Evolutionary conservation across 2,329 filamentous ascomycete species (phyloP).

Genomic region (Diaporthe vaccinii): DNA sequence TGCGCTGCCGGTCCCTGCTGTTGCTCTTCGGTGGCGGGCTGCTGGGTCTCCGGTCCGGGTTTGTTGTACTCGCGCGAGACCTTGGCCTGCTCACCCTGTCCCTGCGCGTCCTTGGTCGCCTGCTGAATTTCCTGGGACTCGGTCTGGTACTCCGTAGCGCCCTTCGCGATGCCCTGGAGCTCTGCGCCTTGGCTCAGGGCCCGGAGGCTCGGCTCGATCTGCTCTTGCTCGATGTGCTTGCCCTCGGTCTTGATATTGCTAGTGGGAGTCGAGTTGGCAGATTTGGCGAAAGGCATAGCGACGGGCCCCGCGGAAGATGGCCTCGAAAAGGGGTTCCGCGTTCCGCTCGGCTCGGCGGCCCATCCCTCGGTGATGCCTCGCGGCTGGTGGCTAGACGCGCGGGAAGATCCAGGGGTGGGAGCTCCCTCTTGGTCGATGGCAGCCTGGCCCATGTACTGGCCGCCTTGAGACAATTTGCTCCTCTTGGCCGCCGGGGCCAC

Average conservation of each 20-base stretch:
- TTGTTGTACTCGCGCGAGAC: too few species aligned
- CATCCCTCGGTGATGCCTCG: neutral
- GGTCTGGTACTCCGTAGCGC: neutral
- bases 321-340: constrained; percentile 11
- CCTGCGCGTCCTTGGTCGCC: neutral
- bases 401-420: neutral
- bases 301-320: neutral
- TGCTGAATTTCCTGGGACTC: neutral
- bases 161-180: neutral
- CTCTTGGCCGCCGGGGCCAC: neutral
- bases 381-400: neutral
- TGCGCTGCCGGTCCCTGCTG: neutral
- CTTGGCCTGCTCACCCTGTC: neutral
- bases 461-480: neutral
- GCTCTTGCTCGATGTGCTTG: neutral
- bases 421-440: neutral
- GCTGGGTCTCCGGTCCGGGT: neutral
- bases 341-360: neutral
- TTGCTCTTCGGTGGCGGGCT: neutral
- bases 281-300: neutral
- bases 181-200: neutral
- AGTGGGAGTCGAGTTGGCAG: neutral
- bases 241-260: neutral
- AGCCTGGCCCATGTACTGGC: neutral
- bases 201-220: neutral